Evolutionary conservation across 257 asterid species (phyloP), one percentile per base, ranked within the genome.

Genomic region (Mentha longifolia): DNA sequence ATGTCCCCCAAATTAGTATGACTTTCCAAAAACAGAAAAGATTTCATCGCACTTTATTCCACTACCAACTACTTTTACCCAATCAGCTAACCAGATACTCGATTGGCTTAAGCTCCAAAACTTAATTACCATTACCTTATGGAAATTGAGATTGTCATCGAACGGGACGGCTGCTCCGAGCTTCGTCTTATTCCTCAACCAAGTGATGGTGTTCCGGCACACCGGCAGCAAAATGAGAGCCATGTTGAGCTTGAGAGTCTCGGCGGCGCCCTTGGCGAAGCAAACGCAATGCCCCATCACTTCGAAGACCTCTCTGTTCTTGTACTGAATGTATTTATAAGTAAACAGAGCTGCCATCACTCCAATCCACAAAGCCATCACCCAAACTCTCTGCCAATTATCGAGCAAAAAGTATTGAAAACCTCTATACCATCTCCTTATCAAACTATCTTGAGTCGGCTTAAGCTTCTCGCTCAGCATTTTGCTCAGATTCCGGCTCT

Each of bases 351-450:
- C 96, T 11, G 90, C 98, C 99, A 91, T 94, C 3, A 83, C 47
- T 33, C 95, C 96, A 62, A 89, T 84, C 99, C 99, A 94, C 30
- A 94, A 41, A 2, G 82, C 86, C 84, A 94, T 65, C 41, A 94
- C 96, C 99, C 99, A 94, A 45, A 84, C 87, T 70, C 99, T 86
- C 43, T 89, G 97, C 99, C 99, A 94, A 49, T 94, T 91, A 71
- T 94, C 99, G 8, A 35, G 30, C 12, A 91, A 15, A 49, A 91
- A 91, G 83, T 94, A 94, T 75, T 74, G 83, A 7, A 82, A 76
- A 35, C 77, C 88, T 41, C 80, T 66, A 55, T 73, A 94, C 83
- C 84, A 75, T 67, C 95, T 78, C 78, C 67, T 76, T 12, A 94
- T 1, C 7, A 76, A 68, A 64, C 78, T 74, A 16, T 82, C 90